Evolutionary conservation across 768 basidiomycete genomes (phyloP).

Genomic region (Melanogaster broomeanus): DNA sequence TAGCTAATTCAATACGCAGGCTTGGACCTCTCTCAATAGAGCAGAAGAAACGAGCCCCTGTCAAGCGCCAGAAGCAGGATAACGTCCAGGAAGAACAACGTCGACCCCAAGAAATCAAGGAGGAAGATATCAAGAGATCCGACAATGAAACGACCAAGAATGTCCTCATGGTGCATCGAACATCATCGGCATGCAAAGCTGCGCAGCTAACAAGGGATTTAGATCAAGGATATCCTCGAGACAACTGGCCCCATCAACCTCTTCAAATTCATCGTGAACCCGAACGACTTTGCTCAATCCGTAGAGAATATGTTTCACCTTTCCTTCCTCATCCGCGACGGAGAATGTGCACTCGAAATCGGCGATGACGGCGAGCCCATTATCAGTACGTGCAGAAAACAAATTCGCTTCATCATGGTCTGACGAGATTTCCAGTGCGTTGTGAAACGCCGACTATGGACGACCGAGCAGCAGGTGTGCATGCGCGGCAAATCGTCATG

Average conservation of each 20-base stretch:
- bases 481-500: constrained; percentile 84
- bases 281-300: constrained; percentile 86
- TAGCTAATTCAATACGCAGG: constrained; percentile 52
- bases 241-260: constrained; percentile 63
- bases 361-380: constrained; percentile 68
- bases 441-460: constrained; percentile 66
- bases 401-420: background rate
- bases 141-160: constrained; percentile 92
- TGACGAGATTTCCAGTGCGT: constrained; percentile 41
- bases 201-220: background rate
- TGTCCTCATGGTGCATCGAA: constrained; percentile 62
- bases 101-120: constrained; percentile 77
- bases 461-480: constrained; percentile 62
- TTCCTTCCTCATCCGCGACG: constrained; percentile 89
- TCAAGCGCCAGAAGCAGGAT: constrained; percentile 67
- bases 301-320: constrained; percentile 97
- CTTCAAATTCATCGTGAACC: constrained; percentile 88
- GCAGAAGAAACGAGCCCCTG: constrained; percentile 68
- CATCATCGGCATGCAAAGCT: background rate
- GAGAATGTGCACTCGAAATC: constrained; percentile 72
- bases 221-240: constrained; percentile 67
- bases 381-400: constrained; percentile 57
- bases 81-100: constrained; percentile 68
- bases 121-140: constrained; percentile 80
- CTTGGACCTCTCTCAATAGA: constrained; percentile 88